Evolutionary conservation across 2,329 filamentous ascomycete species (phyloP).

Genomic region (Talaromyces islandicus): DNA sequence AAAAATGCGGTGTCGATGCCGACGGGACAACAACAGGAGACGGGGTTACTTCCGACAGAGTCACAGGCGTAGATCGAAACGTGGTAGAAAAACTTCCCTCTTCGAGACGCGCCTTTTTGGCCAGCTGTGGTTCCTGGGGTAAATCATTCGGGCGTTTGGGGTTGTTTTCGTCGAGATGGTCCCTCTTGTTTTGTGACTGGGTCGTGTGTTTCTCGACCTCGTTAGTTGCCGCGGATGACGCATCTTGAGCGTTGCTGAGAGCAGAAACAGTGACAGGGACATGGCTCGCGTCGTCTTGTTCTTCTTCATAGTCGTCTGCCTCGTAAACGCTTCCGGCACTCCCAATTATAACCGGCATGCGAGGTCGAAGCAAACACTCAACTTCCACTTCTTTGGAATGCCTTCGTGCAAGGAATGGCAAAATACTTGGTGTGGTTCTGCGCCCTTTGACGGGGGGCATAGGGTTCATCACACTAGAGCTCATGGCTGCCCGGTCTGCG

Average conservation of each 20-base stretch:
- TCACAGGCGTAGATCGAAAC: slow-evolving; percentile 11
- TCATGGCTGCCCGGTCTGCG: slow-evolving; percentile 63
- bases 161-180: background rate
- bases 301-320: slow-evolving; percentile 26
- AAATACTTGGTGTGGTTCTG: slow-evolving; percentile 62
- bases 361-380: slow-evolving; percentile 60
- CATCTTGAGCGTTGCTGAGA: background rate
- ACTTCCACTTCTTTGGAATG: slow-evolving; percentile 60
- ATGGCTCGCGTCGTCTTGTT: background rate
- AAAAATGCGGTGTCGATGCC: slow-evolving; percentile 5
- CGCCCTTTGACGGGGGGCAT: slow-evolving; percentile 58
- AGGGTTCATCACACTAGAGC: slow-evolving; percentile 77
- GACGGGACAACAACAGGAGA: slow-evolving; percentile 9
- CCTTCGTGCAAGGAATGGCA: slow-evolving; percentile 69
- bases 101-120: slow-evolving; percentile 28
- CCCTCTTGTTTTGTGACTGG: slow-evolving; percentile 11
- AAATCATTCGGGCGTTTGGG: background rate
- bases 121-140: slow-evolving; percentile 11
- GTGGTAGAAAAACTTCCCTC: slow-evolving; percentile 6
- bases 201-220: slow-evolving; percentile 8
- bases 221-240: background rate
- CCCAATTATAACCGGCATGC: slow-evolving; percentile 43
- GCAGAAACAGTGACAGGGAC: background rate
- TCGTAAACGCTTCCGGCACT: slow-evolving; percentile 20
- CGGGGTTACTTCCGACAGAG: slow-evolving; percentile 14